These are phyloP conservation scores for Cryptosporidium xiaoi DNA, from an alignment of 169 alveolate genomes.

Conservation along the genomic window DNA sequence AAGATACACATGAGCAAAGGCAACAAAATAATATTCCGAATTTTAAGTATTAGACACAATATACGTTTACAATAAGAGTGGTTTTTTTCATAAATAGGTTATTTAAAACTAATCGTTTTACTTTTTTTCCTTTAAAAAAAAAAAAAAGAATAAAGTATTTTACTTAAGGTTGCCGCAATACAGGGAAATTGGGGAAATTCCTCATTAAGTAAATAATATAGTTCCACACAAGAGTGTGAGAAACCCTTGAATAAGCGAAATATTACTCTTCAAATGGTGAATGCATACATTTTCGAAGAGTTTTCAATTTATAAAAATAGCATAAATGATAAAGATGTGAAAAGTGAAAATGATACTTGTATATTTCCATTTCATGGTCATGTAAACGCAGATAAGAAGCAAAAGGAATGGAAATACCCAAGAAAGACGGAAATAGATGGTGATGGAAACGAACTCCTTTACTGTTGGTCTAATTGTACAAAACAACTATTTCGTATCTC, in stretches of 20 bases:
- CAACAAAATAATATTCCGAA: too few species aligned
- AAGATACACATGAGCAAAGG: too few species aligned
- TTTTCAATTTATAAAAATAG: neutral
- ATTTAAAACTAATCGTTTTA: neutral
- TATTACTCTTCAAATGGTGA: constrained; percentile 19
- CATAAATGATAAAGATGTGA: neutral
- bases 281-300: constrained; percentile 44
- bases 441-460: neutral
- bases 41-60: too few species aligned
- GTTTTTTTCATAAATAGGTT: neutral
- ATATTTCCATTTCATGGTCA: neutral
- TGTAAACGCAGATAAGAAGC: neutral
- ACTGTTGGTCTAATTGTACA: constrained; percentile 27
- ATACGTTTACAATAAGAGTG: too few species aligned
- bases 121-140: neutral
- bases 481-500: neutral
- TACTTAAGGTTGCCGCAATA: neutral
- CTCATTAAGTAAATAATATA: constrained; percentile 5
- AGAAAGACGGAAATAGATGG: constrained; percentile 4
- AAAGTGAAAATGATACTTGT: neutral
- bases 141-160: neutral
- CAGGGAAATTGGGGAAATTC: neutral
- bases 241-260: neutral
- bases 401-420: constrained; percentile 26
- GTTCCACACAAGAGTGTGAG: constrained; percentile 41